Conservation (phyloP, 2,329 filamentous ascomycete genomes). For the Aspergillus proliferans region DNA sequence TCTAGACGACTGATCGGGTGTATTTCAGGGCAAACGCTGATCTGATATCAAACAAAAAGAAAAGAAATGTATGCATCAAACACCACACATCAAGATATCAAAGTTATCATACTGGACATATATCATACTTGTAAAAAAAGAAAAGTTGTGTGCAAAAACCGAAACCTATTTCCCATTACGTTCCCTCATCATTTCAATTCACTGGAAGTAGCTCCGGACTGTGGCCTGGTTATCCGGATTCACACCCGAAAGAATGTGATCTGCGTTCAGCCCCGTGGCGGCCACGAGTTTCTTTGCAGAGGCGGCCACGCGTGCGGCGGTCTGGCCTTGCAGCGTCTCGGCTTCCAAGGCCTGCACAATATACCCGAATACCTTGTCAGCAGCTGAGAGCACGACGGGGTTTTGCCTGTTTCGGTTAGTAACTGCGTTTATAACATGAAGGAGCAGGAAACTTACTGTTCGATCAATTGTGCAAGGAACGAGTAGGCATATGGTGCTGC, state of each 20-base stretch:
- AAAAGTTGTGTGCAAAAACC: conserved; percentile 2
- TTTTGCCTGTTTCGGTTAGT: conserved; percentile 60
- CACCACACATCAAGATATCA: not conserved
- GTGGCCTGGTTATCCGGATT: conserved; percentile 73
- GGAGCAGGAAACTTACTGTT: conserved; percentile 64
- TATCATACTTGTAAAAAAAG: conserved; percentile 3
- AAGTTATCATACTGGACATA: not conserved
- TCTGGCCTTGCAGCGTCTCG: conserved; percentile 80
- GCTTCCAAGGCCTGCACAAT: conserved; percentile 86
- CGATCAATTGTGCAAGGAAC: conserved; percentile 84
- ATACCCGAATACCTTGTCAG: conserved; percentile 73
- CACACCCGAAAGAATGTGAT: conserved; percentile 68
- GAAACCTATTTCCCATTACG: too few species aligned
- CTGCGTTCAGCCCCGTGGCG: conserved; percentile 66
- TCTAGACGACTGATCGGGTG: conserved; percentile 1
- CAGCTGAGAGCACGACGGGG: conserved; percentile 69
- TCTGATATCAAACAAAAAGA: conserved; percentile 3
- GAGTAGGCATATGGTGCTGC: conserved; percentile 93
- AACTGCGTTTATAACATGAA: not conserved
- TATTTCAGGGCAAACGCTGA: conserved; percentile 8
- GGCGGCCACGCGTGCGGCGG: conserved; percentile 66
- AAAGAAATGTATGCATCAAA: not conserved
- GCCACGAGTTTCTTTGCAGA: conserved; percentile 73
- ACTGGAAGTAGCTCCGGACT: conserved; percentile 73
- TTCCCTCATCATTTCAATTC: conserved; percentile 16